phyloP scores from a whole-genome alignment of 2,329 filamentous ascomycete species.

The Colletotrichum sp. region DNA sequence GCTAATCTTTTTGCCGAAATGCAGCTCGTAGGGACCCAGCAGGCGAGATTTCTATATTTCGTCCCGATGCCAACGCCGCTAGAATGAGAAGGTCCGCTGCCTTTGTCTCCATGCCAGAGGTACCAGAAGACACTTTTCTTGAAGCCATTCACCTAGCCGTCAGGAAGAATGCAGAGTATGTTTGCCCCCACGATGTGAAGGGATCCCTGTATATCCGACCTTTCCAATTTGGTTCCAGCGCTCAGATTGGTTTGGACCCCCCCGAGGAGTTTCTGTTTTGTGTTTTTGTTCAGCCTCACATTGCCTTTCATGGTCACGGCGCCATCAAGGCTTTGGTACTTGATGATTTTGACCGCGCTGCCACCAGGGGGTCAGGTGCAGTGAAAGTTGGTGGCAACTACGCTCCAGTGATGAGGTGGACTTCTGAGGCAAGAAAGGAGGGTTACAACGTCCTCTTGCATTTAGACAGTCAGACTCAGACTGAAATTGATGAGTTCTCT shows the following conservation, averaged over 20 bases:
- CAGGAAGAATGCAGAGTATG: constrained; percentile 68
- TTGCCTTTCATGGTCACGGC: constrained; percentile 47
- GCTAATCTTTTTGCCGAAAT: not conserved
- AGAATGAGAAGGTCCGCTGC: not conserved
- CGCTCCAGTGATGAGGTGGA: constrained; percentile 75
- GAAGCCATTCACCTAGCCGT: constrained; percentile 66
- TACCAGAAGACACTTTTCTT: constrained; percentile 64
- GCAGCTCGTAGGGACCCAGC: not conserved
- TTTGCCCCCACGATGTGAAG: constrained; percentile 67
- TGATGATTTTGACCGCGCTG: constrained; percentile 72
- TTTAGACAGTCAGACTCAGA: constrained; percentile 68
- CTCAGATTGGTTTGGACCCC: not conserved
- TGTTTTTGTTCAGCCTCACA: constrained; percentile 68
- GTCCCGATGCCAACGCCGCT: not conserved
- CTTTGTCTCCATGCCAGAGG: constrained; percentile 63
- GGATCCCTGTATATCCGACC: constrained; percentile 73
- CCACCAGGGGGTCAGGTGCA: constrained; percentile 68
- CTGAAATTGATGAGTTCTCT: constrained; percentile 72
- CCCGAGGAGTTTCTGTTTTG: constrained; percentile 68
- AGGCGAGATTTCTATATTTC: not conserved
- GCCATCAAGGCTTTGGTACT: constrained; percentile 67
- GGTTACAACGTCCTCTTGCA: constrained; percentile 74
- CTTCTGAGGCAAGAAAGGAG: constrained; percentile 62
- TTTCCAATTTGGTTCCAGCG: constrained; percentile 59
- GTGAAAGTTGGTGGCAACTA: constrained; percentile 77